Evolutionary conservation across 2,329 filamentous ascomycete species (phyloP).

Genomic region (Fusarium gaditjirri): DNA sequence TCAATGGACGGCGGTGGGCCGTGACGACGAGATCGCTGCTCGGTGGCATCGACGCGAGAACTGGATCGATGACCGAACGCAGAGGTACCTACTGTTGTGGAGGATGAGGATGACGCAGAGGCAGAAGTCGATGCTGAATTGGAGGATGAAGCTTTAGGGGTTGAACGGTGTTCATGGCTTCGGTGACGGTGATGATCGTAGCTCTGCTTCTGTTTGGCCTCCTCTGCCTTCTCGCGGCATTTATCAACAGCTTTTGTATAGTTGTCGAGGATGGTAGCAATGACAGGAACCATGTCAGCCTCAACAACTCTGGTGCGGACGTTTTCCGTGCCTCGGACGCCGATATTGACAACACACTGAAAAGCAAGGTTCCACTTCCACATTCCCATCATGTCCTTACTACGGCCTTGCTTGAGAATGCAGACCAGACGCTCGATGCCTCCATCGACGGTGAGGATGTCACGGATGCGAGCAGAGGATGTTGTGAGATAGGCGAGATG

Average conservation of each 20-base stretch:
- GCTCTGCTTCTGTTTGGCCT: constrained; percentile 78
- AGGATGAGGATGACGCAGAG: constrained; percentile 47
- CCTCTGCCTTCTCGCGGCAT: constrained; percentile 85
- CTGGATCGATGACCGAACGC: constrained; percentile 64
- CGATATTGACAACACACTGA: constrained; percentile 99
- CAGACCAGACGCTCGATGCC: constrained; percentile 96
- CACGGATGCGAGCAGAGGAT: constrained; percentile 94
- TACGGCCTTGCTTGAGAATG: constrained; percentile 96
- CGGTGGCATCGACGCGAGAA: constrained; percentile 64
- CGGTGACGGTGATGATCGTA: constrained; percentile 64
- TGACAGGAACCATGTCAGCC: constrained; percentile 98
- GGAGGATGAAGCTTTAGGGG: constrained; percentile 56
- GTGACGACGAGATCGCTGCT: constrained; percentile 76
- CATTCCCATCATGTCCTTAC: constrained; percentile 99
- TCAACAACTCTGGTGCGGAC: constrained; percentile 96
- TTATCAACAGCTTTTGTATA: constrained; percentile 97
- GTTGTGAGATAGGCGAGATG: constrained; percentile 98
- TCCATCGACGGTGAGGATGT: constrained; percentile 98
- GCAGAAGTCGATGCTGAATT: constrained; percentile 48
- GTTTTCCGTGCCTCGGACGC: constrained; percentile 91
- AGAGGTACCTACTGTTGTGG: constrained; percentile 20
- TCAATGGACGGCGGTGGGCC: constrained; percentile 79
- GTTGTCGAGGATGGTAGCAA: constrained; percentile 97
- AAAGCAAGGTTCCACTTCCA: constrained; percentile 99
- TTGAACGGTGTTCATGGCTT: constrained; percentile 60